These are phyloP conservation scores for Solanum chiquidenum DNA, from an alignment of 257 asterid genomes.

Conservation along the genomic window DNA sequence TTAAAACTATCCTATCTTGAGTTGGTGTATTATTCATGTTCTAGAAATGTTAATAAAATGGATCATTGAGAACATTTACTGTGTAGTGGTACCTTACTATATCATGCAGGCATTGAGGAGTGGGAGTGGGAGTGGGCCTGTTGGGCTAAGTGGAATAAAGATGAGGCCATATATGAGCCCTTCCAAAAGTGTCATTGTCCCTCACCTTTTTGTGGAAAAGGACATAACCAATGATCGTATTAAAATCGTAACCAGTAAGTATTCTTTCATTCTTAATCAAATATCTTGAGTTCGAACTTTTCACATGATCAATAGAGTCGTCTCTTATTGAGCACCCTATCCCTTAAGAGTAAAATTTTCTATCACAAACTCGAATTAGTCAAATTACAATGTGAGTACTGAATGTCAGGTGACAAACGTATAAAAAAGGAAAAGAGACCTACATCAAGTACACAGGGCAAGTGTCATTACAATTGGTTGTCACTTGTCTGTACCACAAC, in stretches of 20 bases:
- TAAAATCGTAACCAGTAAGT: not conserved
- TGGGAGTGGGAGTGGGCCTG: not conserved
- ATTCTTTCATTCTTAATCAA: not conserved
- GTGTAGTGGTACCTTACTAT: not conserved
- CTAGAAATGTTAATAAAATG: not conserved
- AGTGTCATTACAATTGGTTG: not conserved
- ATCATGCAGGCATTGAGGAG: not conserved
- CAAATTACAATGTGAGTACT: not conserved
- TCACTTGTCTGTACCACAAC: not conserved
- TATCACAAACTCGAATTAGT: not conserved
- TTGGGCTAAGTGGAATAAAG: not conserved
- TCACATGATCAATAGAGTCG: not conserved
- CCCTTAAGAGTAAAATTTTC: not conserved
- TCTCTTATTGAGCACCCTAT: not conserved
- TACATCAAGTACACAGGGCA: not conserved
- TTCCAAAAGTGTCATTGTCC: not conserved
- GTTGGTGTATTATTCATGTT: not conserved
- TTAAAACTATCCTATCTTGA: not conserved
- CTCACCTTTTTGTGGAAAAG: not conserved
- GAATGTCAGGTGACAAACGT: not conserved
- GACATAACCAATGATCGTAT: not conserved
- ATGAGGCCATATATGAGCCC: not conserved
- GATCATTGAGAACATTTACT: not conserved
- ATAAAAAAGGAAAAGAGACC: not conserved
- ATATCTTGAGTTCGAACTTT: not conserved